These are phyloP conservation scores for Middelhovenomyces tepae DNA, from an alignment of 805 yeast genomes.

Conservation along the genomic window DNA sequence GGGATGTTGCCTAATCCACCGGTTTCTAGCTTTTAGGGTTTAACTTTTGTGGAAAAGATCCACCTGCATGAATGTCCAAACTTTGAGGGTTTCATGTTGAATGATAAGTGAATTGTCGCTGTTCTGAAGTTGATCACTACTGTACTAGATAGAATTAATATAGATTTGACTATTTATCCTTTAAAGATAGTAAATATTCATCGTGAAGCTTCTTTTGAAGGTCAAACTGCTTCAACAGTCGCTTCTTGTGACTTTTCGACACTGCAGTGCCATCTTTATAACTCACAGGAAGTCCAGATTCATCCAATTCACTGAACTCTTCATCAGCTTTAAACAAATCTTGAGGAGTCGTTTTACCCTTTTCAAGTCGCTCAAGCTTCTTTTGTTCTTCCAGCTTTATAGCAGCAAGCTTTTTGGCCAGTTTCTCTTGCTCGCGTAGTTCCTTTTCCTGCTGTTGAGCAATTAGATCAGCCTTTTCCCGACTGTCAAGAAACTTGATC, in stretches of 20 bases:
- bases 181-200: conserved; percentile 38
- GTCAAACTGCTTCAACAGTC: conserved; percentile 66
- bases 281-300: conserved; percentile 69
- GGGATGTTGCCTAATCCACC: too few species aligned
- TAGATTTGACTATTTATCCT: too few species aligned
- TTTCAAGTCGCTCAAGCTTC: conserved; percentile 55
- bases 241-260: conserved; percentile 78
- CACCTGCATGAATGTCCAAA: too few species aligned
- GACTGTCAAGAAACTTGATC: conserved; percentile 65
- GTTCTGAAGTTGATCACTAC: too few species aligned
- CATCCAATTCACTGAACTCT: conserved; percentile 74
- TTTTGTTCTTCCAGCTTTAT: conserved; percentile 38
- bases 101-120: too few species aligned
- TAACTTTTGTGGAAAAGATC: too few species aligned
- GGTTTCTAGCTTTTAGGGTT: too few species aligned
- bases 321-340: conserved; percentile 58
- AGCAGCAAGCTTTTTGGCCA: conserved; percentile 40
- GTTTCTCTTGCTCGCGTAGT: conserved; percentile 44
- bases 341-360: conserved; percentile 58
- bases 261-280: conserved; percentile 65
- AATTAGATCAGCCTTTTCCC: conserved; percentile 60
- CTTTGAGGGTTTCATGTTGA: too few species aligned
- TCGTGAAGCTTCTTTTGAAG: conserved; percentile 76
- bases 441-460: conserved; percentile 49
- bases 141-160: too few species aligned